These are phyloP conservation scores for Barnettozyma californica DNA, from an alignment of 805 yeast species.

Conservation along the genomic window DNA sequence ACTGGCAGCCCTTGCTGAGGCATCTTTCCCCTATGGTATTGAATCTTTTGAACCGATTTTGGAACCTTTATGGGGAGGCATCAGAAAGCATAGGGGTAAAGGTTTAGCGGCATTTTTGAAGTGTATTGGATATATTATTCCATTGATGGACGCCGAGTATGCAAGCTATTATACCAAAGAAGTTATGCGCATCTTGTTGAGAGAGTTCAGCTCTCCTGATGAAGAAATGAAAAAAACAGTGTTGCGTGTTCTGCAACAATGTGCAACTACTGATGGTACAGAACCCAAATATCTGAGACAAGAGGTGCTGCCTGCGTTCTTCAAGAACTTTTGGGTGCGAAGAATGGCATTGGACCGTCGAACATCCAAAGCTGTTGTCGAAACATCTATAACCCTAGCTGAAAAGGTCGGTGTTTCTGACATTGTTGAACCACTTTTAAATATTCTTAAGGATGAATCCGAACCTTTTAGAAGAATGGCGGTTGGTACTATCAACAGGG, in stretches of 20 bases:
- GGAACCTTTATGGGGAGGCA: constrained; percentile 79
- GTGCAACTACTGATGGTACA: constrained; percentile 58
- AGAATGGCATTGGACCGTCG: constrained; percentile 68
- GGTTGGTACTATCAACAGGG: constrained; percentile 58
- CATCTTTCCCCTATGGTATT: constrained; percentile 82
- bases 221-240: constrained; percentile 82
- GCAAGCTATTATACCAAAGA: constrained; percentile 74
- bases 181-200: constrained; percentile 55
- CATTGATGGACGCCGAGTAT: constrained; percentile 82
- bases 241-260: constrained; percentile 58
- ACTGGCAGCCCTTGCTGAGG: constrained; percentile 70
- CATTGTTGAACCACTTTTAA: constrained; percentile 52
- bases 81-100: constrained; percentile 71
- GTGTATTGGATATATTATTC: constrained; percentile 75
- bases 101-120: constrained; percentile 69
- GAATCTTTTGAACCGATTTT: constrained; percentile 70
- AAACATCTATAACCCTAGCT: constrained; percentile 65
- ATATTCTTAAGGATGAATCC: constrained; percentile 70
- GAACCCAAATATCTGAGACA: constrained; percentile 43
- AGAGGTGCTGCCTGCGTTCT: constrained; percentile 55
- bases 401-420: constrained; percentile 59
- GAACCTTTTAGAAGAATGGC: constrained; percentile 79
- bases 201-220: constrained; percentile 79
- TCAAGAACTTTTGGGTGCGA: constrained; percentile 75
- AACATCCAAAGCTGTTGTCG: constrained; percentile 55